A percentile compares a stretch with the other conserved stretches of the same genome.
Evolutionary conservation across 768 basidiomycete species (phyloP).

Genomic region (Termitomyces sp.): DNA sequence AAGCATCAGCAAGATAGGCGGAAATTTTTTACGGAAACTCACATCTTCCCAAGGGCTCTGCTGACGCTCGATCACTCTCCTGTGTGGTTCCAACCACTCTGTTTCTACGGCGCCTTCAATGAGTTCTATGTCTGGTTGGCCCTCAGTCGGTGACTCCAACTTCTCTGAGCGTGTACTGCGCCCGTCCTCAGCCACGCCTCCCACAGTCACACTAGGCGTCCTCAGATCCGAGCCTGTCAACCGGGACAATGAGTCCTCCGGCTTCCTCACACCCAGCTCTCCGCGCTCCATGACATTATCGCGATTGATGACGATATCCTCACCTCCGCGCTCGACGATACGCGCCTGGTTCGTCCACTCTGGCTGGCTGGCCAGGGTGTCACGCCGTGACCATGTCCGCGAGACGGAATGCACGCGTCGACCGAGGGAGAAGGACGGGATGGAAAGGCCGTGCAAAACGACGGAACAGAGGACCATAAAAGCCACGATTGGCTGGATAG

Average conservation of each 20-base stretch:
- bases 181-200: conserved; percentile 11
- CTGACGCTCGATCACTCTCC: conserved; percentile 62
- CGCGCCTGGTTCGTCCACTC: conserved; percentile 84
- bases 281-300: conserved; percentile 56
- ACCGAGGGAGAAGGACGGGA: conserved; percentile 92
- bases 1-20: not conserved
- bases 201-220: conserved; percentile 14
- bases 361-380: conserved; percentile 38
- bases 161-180: conserved; percentile 6
- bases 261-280: conserved; percentile 10
- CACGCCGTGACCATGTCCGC: conserved; percentile 85
- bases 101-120: conserved; percentile 39
- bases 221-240: conserved; percentile 7
- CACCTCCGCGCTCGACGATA: conserved; percentile 61
- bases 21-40: conserved; percentile 15
- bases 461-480: conserved; percentile 95
- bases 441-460: conserved; percentile 84
- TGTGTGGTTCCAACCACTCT: conserved; percentile 73
- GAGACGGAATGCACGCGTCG: conserved; percentile 87
- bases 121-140: conserved; percentile 32
- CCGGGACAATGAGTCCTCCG: conserved; percentile 2
- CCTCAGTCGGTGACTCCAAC: conserved; percentile 12
- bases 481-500: conserved; percentile 90
- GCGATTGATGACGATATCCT: conserved; percentile 80
- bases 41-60: conserved; percentile 65